Conservation (phyloP, 2,329 filamentous ascomycete genomes). For the Ascochyta rabiei region DNA sequence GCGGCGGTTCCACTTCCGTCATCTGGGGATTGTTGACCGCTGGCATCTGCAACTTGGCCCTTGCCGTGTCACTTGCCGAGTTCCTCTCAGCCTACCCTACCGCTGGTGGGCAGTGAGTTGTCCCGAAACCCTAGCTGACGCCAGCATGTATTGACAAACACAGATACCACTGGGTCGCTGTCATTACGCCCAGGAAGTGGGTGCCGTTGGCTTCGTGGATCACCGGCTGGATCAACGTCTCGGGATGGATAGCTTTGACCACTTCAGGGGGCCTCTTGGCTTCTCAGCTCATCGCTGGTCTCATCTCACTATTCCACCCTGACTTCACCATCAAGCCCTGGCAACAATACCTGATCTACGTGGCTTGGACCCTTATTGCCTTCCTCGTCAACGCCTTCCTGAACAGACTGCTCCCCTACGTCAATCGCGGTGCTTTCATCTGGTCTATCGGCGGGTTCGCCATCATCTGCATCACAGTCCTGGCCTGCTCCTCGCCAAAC, state of each 20-base stretch:
- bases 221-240: constrained; percentile 75
- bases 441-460: constrained; percentile 74
- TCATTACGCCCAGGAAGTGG: constrained; percentile 65
- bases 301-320: constrained; percentile 66
- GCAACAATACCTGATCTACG: constrained; percentile 77
- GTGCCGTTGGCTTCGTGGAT: constrained; percentile 70
- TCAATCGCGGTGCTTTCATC: constrained; percentile 72
- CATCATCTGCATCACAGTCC: constrained; percentile 71
- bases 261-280: constrained; percentile 72
- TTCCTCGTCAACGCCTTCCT: constrained; percentile 70
- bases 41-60: constrained; percentile 69
- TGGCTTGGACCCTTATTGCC: constrained; percentile 65
- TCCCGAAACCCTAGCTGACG: background rate
- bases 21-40: constrained; percentile 70
- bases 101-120: constrained; percentile 43
- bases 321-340: constrained; percentile 65
- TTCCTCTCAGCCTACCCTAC: constrained; percentile 70
- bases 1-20: constrained; percentile 72
- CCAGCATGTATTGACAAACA: constrained; percentile 48
- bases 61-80: constrained; percentile 72
- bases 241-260: constrained; percentile 71
- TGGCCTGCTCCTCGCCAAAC: constrained; percentile 69
- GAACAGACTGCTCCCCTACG: constrained; percentile 65
- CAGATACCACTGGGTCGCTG: constrained; percentile 73
- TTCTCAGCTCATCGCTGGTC: constrained; percentile 69